Evolutionary conservation across 176 grass and related monocot species (phyloP), one percentile per base, ranked within the genome.

Genomic region (Paspalum vaginatum): DNA sequence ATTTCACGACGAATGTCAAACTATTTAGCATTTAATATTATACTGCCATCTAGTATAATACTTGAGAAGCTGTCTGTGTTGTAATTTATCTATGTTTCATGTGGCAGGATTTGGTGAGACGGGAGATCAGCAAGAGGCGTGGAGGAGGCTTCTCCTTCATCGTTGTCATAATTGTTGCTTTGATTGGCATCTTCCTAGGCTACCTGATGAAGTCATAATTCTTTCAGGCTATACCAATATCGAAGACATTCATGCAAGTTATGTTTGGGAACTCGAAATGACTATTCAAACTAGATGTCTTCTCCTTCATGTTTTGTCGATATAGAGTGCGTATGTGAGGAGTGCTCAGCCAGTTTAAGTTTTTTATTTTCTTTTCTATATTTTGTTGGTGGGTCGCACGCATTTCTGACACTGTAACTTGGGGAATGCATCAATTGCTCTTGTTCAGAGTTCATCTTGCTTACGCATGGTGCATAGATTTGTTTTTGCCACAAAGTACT

Each of bases 141-240:
- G 78, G 87, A 53, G 83, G 88, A 45, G 88, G 88, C 17, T 94
- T 91, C 81, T 94, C 92, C 71, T 81, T 91, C 54, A 39, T 88
- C 59, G 63, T 86, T 52, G 76, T 91, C 65, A 44, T 91, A 79
- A 75, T 88, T 64, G 85, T 94, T n/a, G 88, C 80, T 49, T 80
- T 94, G 83, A 76, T 94, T 7, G 86, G 86, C 50, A 80, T 81
- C 70, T 74, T 93, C 60, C 26, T 91, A 16, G 92, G 92, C 52
- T 94, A 91, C 81, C 46, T 91, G 54, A 74, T 91, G 86, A 94
- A 94, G 68, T 84, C 86, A 61, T 91, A 69, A 86, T 84, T 76
- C 67, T 81, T 81, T 65, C 67, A 17, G 25, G 41, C 62, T 37
- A 32, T 54, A 59, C 48, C 51, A 21, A 83, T 59, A 58, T 67